Conservation (phyloP, 768 basidiomycete species). For the Cystoderma amianthinum region DNA sequence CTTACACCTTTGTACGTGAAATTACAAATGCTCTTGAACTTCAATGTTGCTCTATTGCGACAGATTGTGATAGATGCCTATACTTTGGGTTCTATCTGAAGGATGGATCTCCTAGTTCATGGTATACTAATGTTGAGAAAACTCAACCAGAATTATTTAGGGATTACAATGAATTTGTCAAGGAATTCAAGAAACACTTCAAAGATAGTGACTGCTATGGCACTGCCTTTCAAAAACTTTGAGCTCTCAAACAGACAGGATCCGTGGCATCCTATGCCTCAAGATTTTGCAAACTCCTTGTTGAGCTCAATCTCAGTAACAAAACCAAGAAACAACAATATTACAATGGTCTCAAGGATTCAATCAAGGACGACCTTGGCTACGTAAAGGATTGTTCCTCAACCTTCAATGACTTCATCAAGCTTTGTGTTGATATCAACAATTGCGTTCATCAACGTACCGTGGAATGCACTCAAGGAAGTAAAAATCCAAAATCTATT, state of each 20-base stretch:
- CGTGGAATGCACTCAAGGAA: slow-evolving; percentile 8
- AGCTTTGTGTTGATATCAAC: slow-evolving; percentile 15
- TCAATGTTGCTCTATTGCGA: too few species aligned
- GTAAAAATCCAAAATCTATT: too few species aligned
- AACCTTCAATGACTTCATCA: slow-evolving; percentile 11
- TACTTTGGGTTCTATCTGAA: too few species aligned
- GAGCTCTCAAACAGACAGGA: slow-evolving; percentile 20
- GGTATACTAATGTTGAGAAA: too few species aligned
- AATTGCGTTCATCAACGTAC: slow-evolving; percentile 13
- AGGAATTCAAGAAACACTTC: too few species aligned
- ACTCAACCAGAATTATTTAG: too few species aligned
- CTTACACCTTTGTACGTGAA: too few species aligned
- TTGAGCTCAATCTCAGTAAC: slow-evolving; percentile 20
- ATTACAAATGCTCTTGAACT: too few species aligned
- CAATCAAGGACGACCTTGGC: slow-evolving; percentile 15
- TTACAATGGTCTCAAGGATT: slow-evolving; percentile 18
- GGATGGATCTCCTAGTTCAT: too few species aligned
- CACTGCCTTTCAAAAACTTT: slow-evolving; percentile 17
- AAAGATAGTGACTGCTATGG: too few species aligned
- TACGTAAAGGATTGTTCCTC: slow-evolving; percentile 9
- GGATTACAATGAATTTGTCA: too few species aligned
- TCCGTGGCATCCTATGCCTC: slow-evolving; percentile 18
- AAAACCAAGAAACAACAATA: slow-evolving; percentile 23
- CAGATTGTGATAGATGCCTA: too few species aligned
- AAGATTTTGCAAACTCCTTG: slow-evolving; percentile 16